Conservation (phyloP, 208 protist species). For the Acanthamoeba culbertsoni region DNA sequence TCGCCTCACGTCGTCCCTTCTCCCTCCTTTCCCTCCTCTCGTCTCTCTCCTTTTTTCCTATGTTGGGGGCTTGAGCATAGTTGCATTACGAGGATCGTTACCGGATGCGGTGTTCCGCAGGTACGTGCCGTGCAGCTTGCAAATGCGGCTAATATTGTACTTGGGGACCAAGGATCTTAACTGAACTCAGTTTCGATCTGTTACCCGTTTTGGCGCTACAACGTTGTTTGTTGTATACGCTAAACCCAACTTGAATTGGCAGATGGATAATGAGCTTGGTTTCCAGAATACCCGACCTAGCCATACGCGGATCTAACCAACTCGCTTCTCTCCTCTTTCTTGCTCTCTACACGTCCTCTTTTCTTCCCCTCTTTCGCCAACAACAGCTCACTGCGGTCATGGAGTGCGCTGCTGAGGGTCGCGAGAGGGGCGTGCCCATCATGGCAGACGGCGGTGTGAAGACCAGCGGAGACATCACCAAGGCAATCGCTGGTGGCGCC, state of each 20-base stretch:
- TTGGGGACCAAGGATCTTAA: too few relatives aligned
- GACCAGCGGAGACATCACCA: constrained; percentile 94
- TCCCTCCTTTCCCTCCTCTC: too few relatives aligned
- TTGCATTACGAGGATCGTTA: constrained; percentile 82
- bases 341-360: not conserved
- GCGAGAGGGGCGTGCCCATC: constrained; percentile 90
- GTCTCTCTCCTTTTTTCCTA: not conserved
- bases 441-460: constrained; percentile 93
- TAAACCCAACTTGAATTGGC: too few relatives aligned
- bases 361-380: not conserved
- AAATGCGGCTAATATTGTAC: too few relatives aligned
- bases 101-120: constrained; percentile 88
- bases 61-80: constrained; percentile 69
- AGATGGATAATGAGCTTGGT: too few relatives aligned
- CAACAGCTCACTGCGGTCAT: not conserved
- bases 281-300: too few relatives aligned
- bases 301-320: too few relatives aligned
- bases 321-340: too few relatives aligned
- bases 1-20: too few relatives aligned
- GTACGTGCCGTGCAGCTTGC: constrained; percentile 88
- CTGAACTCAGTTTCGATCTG: too few relatives aligned
- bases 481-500: constrained; percentile 92
- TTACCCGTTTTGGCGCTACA: too few relatives aligned
- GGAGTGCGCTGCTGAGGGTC: not conserved
- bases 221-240: too few relatives aligned